These are phyloP conservation scores for Aspergillus biplanus DNA, from an alignment of 495 filamentous ascomycete genomes.

Conservation along the genomic window DNA sequence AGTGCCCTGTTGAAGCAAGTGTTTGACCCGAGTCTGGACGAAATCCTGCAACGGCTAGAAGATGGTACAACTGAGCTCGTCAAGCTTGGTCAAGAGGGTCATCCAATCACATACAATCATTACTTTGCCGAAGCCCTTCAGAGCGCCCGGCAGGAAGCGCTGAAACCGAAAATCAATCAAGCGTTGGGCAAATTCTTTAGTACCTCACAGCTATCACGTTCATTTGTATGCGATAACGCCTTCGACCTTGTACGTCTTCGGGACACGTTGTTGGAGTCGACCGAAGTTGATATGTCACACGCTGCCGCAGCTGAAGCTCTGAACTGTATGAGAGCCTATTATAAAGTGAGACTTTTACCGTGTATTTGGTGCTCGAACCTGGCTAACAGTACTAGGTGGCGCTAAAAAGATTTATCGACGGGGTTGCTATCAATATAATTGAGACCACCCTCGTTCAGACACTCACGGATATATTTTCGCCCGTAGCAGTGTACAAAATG, in stretches of 20 bases:
- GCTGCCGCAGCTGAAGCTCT: constrained; percentile 33
- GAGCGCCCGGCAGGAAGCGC: constrained; percentile 34
- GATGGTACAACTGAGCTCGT: constrained; percentile 29
- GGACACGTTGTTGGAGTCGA: constrained; percentile 16
- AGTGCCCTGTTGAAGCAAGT: constrained; percentile 41
- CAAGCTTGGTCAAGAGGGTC: constrained; percentile 26
- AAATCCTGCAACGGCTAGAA: constrained; percentile 28
- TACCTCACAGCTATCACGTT: constrained; percentile 10
- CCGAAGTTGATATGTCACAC: constrained; percentile 28
- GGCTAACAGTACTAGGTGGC: constrained; percentile 53
- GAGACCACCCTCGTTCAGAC: constrained; percentile 53
- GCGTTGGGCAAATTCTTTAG: constrained; percentile 28
- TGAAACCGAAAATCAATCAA: constrained; percentile 26
- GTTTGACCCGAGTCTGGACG: constrained; percentile 39
- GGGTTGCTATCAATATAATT: constrained; percentile 58
- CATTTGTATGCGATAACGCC: constrained; percentile 7
- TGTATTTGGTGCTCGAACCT: not conserved
- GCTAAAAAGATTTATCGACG: constrained; percentile 62
- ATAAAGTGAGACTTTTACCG: constrained; percentile 30
- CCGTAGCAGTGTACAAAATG: constrained; percentile 13
- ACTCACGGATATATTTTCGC: constrained; percentile 11
- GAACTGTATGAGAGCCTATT: constrained; percentile 37
- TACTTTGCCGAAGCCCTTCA: constrained; percentile 55
- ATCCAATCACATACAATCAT: constrained; percentile 61
- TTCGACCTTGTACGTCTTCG: constrained; percentile 24